Base-by-base conservation (phyloP, 176 grass and related monocot genomes). In the Phoenix dactylifera region DNA sequence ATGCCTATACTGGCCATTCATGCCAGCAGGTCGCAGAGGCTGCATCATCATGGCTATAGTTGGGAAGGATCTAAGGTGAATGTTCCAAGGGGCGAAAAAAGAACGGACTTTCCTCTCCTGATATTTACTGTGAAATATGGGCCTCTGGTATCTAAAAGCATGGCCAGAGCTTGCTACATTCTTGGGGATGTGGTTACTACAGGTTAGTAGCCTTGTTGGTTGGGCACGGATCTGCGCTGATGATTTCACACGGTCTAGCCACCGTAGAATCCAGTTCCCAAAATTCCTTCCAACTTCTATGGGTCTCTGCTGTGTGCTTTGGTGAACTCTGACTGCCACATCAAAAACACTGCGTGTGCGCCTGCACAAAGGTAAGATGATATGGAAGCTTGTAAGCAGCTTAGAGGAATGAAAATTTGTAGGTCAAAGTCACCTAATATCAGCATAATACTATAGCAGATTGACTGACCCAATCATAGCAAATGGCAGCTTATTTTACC, bases 1-100 rank as follows among this genome's bases (percentile, higher is more conserved):
- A 59, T 71, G 35, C 39, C 68, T 71, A 32, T 60, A 59, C 18
- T 71, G 68, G 39, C 22, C 44, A 71, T 71, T 50, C 68, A 50
- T n/a, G 24, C 55, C 56, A 6, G 57, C 22, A 14, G 39, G 68
- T 48, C 23, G 58, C 23, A 59, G 17, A 14, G 55, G 68, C 39
- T 7, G 55, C 55, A 71, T 71, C 68, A 71, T 60, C 68, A 71
- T 71, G 22, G 22, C 68, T 52, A 71, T 60, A 7, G 68, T 59
- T 18, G 68, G 68, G 55, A 60, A 59, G 16, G 55, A 26, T 28
- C 48, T 71, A 24, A 29, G 50, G 3, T 7, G 32, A 55, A 71
- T 24, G 48, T 26, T 51, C 39, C 56, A 60, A 26, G 68, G 68
- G 26, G 22, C 51, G 4, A 60, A 71, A 56, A 71, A 60, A 6